Evolutionary conservation across 805 yeast species (phyloP), one percentile per base, ranked within the genome.

Genomic region (Kregervanrija fluxuum): DNA sequence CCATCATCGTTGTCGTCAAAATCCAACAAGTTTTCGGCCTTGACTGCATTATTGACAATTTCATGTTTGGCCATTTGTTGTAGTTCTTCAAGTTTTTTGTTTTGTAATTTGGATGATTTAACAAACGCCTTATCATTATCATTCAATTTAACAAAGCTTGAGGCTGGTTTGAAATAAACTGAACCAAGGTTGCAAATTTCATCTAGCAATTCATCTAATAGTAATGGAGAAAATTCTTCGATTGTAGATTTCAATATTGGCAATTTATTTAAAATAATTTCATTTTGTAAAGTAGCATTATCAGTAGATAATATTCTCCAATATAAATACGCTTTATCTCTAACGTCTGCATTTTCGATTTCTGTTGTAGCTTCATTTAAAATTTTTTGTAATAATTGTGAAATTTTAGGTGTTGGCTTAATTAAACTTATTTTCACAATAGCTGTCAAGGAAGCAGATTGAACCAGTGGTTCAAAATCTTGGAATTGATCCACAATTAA

Each of bases 171-270:
- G 64, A 85, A 95, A 58, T 87, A 87, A 2, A 93, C 93, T 0
- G 97, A 87, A 34, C 96, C 82, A 49, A 93, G 73, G 8, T 93
- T 83, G 3, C 95, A 81, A 45, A 91, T 66, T 59, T 91, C 95
- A n/a, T 68, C 60, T 30, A 91, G 58, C 41, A 93, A 71, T 49
- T 79, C 82, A 36, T 80, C 77, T 46, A 90, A 71, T 4, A 88
- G 70, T 16, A 69, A 71, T 0, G 86, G 82, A 35, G 87, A 80
- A 55, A 90, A 82, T 14, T 72, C 64, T 36, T 88, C 82, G 30
- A 90, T 77, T 2, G 89, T 82, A 2, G 87, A 74, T 37, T 78
- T 75, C 47, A 93, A 77, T 9, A 79, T 76, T 11, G 96, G 95
- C 45, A 85, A 67, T 48, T 74, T 75, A 10, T 79, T 70, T 46